Conservation (phyloP, 1,284 basidiomycete species). For the Grifola frondosa region DNA sequence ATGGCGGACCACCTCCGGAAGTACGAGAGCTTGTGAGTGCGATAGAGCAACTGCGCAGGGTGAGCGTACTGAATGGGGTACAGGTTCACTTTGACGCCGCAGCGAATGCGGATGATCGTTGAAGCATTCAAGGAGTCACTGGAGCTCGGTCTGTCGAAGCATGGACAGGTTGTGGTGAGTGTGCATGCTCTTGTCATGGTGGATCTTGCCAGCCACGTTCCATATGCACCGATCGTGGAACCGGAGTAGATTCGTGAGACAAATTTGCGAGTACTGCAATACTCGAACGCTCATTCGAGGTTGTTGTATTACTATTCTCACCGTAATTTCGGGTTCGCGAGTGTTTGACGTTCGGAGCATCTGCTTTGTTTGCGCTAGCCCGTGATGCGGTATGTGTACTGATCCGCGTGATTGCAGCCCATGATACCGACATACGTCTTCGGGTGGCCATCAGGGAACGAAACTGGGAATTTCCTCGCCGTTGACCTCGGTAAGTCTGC, state of each 20-base stretch:
- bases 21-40: slow-evolving; percentile 75
- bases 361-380: no score
- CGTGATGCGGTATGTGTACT: no score
- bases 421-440: slow-evolving; percentile 98
- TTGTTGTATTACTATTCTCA: no score
- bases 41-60: slow-evolving; percentile 1
- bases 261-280: neutral
- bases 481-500: slow-evolving; percentile 80
- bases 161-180: slow-evolving; percentile 87
- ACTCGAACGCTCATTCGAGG: slow-evolving; percentile 6
- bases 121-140: slow-evolving; percentile 94
- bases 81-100: slow-evolving; percentile 86
- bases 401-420: slow-evolving; percentile 66
- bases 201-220: no score
- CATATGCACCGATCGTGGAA: no score
- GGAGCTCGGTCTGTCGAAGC: slow-evolving; percentile 83
- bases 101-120: slow-evolving; percentile 96
- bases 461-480: slow-evolving; percentile 89
- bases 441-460: slow-evolving; percentile 91
- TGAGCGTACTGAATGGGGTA: slow-evolving; percentile 1
- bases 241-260: no score
- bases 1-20: slow-evolving; percentile 90
- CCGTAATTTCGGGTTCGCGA: no score
- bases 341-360: no score
- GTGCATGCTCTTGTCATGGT: neutral